These are phyloP conservation scores for Barbarea vulgaris DNA, from an alignment of 345 rosid genomes.

Conservation along the genomic window DNA sequence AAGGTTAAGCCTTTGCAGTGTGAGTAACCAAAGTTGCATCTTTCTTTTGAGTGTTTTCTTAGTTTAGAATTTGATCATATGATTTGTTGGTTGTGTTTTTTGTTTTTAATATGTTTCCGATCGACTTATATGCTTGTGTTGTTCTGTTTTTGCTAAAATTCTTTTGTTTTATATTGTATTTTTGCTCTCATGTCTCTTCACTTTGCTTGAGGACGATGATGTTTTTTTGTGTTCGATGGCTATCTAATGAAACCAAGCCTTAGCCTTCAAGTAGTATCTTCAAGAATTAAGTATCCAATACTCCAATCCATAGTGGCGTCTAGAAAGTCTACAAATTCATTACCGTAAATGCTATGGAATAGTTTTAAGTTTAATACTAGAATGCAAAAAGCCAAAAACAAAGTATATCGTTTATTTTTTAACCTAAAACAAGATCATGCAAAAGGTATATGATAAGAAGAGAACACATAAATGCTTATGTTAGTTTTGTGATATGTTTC, in stretches of 20 bases:
- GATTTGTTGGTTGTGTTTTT: constrained; percentile 17
- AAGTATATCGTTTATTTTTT: too few relatives aligned
- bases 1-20: constrained; percentile 32
- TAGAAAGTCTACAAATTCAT: not conserved
- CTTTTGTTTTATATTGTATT: constrained; percentile 14
- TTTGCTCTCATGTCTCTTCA: not conserved
- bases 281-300: not conserved
- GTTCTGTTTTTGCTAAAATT: constrained; percentile 22
- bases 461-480: too few relatives aligned
- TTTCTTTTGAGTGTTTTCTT: constrained; percentile 12
- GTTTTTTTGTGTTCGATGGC: not conserved
- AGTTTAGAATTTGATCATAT: constrained; percentile 28
- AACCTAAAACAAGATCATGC: too few relatives aligned
- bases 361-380: not conserved
- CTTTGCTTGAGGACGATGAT: not conserved
- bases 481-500: too few relatives aligned
- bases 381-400: not conserved
- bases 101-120: not conserved
- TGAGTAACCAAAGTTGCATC: constrained; percentile 10
- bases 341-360: not conserved
- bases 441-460: too few relatives aligned
- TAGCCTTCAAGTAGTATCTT: not conserved
- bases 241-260: not conserved
- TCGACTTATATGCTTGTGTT: constrained; percentile 31
- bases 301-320: not conserved